Percentiles rank a stretch among this genome's conserved stretches.
These are phyloP conservation scores for Aegilops bicornis DNA, from an alignment of 176 grass and related monocot genomes.

Conservation along the genomic window DNA sequence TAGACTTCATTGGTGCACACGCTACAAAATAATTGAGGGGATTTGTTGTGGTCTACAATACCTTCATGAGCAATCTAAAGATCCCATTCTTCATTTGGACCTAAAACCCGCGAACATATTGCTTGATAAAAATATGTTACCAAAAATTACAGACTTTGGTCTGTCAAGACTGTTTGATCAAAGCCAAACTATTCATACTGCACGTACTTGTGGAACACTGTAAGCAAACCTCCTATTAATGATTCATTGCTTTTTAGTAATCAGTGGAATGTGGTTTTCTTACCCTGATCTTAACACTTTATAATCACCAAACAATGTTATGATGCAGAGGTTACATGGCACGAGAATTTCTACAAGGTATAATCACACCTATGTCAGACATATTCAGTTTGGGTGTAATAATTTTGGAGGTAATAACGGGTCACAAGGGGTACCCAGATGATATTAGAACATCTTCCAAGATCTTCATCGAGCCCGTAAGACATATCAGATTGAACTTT, in stretches of 20 bases:
- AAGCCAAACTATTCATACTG: background rate
- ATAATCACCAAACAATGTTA: too few relatives aligned
- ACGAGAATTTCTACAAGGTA: background rate
- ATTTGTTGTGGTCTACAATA: background rate
- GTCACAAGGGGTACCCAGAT: background rate
- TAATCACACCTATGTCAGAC: background rate
- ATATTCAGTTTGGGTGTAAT: background rate
- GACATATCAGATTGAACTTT: background rate
- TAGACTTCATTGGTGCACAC: background rate
- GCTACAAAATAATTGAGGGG: background rate
- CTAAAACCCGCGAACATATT: background rate
- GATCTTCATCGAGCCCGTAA: background rate
- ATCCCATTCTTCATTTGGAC: background rate
- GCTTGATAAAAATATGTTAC: background rate
- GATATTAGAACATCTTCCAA: background rate
- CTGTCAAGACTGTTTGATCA: background rate
- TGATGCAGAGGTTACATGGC: conserved; percentile 1
- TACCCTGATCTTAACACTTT: too few relatives aligned
- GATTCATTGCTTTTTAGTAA: too few relatives aligned
- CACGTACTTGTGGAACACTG: background rate
- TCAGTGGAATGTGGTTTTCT: background rate
- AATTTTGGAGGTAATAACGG: background rate
- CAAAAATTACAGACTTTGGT: background rate
- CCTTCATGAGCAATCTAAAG: background rate
- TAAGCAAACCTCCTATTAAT: background rate